phyloP scores from a whole-genome alignment of 441 rosid species.

The Rhodomyrtus psidioides region DNA sequence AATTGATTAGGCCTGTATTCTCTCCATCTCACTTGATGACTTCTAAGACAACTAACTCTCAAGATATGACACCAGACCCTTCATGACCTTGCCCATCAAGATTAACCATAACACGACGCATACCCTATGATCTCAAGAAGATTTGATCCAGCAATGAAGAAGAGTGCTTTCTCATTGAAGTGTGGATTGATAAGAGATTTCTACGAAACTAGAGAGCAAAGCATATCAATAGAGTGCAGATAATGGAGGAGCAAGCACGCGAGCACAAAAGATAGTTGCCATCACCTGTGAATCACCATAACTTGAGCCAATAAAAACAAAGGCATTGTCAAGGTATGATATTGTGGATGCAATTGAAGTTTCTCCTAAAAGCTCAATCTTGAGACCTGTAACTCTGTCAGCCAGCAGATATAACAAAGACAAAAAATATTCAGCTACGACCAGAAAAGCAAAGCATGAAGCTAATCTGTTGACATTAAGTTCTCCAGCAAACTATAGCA shows the following conservation, averaged over 20 bases:
- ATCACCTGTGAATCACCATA: conserved; percentile 98
- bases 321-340: conserved; percentile 94
- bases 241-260: not conserved
- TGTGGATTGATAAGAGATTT: not conserved
- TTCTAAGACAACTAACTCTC: not conserved
- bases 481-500: not conserved
- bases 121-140: not conserved
- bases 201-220: not conserved
- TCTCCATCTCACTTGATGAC: not conserved
- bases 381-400: conserved; percentile 88
- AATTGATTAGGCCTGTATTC: not conserved
- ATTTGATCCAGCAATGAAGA: not conserved
- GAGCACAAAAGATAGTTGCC: not conserved
- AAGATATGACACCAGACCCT: not conserved
- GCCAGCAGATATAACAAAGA: not conserved
- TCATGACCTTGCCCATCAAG: not conserved
- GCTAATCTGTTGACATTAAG: not conserved
- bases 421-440: conserved; percentile 7
- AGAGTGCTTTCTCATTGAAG: not conserved
- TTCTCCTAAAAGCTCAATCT: conserved; percentile 94
- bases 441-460: conserved; percentile 6
- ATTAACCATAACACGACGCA: not conserved
- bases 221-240: not conserved
- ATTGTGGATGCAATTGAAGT: conserved; percentile 92
- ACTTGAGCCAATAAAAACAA: conserved; percentile 94